phyloP scores from a whole-genome alignment of 2,329 filamentous ascomycete species.

The Myotisia sp. region DNA sequence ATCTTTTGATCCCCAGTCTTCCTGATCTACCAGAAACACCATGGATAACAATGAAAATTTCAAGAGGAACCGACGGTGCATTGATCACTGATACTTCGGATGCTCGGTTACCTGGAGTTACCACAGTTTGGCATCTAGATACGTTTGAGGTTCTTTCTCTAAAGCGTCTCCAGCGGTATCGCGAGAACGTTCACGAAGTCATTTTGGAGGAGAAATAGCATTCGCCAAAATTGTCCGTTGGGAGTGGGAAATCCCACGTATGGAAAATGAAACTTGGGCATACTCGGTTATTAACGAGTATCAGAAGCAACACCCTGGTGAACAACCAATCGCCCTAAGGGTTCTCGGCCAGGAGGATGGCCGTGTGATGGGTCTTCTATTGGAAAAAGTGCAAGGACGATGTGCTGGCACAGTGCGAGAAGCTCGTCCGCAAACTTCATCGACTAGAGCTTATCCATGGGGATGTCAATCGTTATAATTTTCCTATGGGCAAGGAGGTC shows the following conservation, averaged over 20 bases:
- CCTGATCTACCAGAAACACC: conserved; percentile 16
- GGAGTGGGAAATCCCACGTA: conserved; percentile 4
- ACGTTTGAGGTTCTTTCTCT: background rate
- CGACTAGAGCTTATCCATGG: conserved; percentile 5
- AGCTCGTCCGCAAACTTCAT: conserved; percentile 3
- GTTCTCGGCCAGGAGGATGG: conserved; percentile 8
- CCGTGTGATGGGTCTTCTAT: conserved; percentile 7
- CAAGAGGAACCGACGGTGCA: conserved; percentile 8
- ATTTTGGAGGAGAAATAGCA: background rate
- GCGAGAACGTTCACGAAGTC: conserved; percentile 4
- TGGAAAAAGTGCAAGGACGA: conserved; percentile 4
- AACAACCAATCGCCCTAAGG: background rate
- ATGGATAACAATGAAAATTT: conserved; percentile 17
- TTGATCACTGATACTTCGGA: background rate
- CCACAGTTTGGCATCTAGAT: background rate
- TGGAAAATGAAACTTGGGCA: conserved; percentile 5
- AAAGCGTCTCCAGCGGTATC: background rate
- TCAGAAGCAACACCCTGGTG: background rate
- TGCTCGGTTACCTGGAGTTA: background rate
- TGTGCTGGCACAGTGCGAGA: background rate
- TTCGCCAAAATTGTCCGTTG: conserved; percentile 7
- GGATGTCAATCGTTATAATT: conserved; percentile 8
- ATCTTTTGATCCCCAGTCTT: conserved; percentile 19
- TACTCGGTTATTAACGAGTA: background rate
- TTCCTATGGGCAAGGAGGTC: conserved; percentile 1